Percentiles rank a stretch among this genome's conserved stretches.
Conservation (phyloP, 2,329 filamentous ascomycete genomes). For the Penicillium janthinellum region DNA sequence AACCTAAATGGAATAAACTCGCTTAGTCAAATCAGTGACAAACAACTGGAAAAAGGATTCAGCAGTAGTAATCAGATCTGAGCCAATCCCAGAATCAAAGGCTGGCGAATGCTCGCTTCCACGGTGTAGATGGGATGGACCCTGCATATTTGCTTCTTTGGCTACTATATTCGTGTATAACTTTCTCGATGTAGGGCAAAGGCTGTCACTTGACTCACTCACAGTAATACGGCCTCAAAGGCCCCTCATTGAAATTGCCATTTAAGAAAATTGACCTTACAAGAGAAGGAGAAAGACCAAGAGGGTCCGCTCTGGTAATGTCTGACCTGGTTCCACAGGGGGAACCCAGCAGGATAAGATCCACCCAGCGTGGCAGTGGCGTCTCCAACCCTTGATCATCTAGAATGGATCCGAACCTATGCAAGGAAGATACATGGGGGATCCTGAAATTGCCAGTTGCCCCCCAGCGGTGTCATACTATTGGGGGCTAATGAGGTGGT, state of each 20-base stretch:
- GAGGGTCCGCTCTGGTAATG: constrained; percentile 7
- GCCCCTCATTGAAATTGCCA: not conserved
- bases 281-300: not conserved
- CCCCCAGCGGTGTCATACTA: constrained; percentile 6
- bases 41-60: not conserved
- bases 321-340: constrained; percentile 30
- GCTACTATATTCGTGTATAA: not conserved
- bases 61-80: not conserved
- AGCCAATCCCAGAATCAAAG: not conserved
- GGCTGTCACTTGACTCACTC: not conserved
- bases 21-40: not conserved
- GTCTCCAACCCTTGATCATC: constrained; percentile 24
- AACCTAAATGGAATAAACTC: not conserved
- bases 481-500: constrained; percentile 4
- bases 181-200: not conserved
- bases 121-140: not conserved
- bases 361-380: constrained; percentile 20
- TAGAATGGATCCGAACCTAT: constrained; percentile 23
- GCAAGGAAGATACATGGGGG: constrained; percentile 29
- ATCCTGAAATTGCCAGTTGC: constrained; percentile 20
- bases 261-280: not conserved
- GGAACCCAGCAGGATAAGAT: constrained; percentile 15
- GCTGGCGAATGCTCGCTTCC: not conserved
- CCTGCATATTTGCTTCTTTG: not conserved
- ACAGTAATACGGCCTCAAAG: not conserved